Evolutionary conservation across 2,329 filamentous ascomycete genomes (phyloP), one percentile per base, ranked within the genome.

Genomic region (Malbranchea zuffiana): DNA sequence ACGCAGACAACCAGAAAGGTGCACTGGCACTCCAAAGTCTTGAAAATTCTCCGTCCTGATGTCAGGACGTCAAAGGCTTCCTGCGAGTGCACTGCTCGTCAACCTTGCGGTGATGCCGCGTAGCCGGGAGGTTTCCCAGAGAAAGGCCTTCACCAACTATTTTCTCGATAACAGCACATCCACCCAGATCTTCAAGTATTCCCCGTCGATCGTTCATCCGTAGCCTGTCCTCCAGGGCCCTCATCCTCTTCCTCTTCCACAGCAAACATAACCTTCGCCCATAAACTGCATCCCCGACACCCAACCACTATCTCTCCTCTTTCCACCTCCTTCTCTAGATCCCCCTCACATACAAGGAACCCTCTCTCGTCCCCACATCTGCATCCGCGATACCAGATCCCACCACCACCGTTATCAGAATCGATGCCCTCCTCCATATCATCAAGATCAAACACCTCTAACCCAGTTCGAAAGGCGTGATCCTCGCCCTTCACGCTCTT

Each of bases 281-380:
- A 78, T 40, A 79, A 61, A 63, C 74, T 78, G 55, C 75, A 79
- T 23, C 75, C 74, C 39, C 63, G 61, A 59, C 75, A 79, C 2
- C 72, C 73, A 12, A 74, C 65, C 30, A 75, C 57, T 42, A 78
- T 60, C 56, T 78, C 75, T 16, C 66, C 70, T 44, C 66, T 62
- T 33, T 62, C 60, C 23, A 57, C 61, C 47, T 72, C 69, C 42
- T 53, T 52, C 42, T 66, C 62, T 19, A 79, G 49, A 49, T 78
- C 71, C 3, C 55, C 47, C 49, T 78, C 74, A 0, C 57, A 60
- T 5, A 78, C 62, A 13, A 65, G 37, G 46, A 75, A 79, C 0
- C 71, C 74, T 17, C 55, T 57, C 19, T 67, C 62, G 43, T 69
- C 67, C n/a, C 74, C 74, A 53, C 75, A 78, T 13, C 74, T 60